Evolutionary conservation across 345 rosid genomes (phyloP).

Genomic region (Fremontodendron californicum): DNA sequence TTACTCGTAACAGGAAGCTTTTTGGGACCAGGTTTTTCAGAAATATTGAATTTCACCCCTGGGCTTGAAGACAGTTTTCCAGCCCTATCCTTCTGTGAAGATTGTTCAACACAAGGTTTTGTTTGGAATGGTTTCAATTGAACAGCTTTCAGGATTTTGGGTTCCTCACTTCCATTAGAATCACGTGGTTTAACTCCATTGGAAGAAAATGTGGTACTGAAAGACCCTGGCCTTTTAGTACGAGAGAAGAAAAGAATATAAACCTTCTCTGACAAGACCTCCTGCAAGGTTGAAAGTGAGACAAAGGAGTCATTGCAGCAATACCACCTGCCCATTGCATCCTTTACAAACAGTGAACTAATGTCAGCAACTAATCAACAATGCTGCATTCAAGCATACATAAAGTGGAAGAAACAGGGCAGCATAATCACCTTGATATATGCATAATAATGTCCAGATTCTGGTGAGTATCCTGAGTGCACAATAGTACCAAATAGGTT

Average conservation of each 20-base stretch:
- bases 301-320: slow-evolving; percentile 87
- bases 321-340: slow-evolving; percentile 86
- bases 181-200: slow-evolving; percentile 54
- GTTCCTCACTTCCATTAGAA: slow-evolving; percentile 49
- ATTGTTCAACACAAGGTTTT: slow-evolving; percentile 37
- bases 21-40: slow-evolving; percentile 51
- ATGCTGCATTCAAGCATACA: slow-evolving; percentile 2
- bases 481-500: slow-evolving; percentile 95
- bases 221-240: slow-evolving; percentile 51
- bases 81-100: slow-evolving; percentile 41
- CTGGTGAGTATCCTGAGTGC: slow-evolving; percentile 84
- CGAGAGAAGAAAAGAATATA: slow-evolving; percentile 93
- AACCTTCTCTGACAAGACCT: slow-evolving; percentile 89
- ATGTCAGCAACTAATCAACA: slow-evolving; percentile 18
- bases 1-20: slow-evolving; percentile 38
- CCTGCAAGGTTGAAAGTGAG: slow-evolving; percentile 67
- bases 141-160: slow-evolving; percentile 33
- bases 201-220: slow-evolving; percentile 30
- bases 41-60: slow-evolving; percentile 50
- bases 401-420: not conserved
- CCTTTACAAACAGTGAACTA: slow-evolving; percentile 41
- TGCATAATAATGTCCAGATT: slow-evolving; percentile 97
- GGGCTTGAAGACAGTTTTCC: slow-evolving; percentile 53
- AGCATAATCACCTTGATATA: slow-evolving; percentile 69
- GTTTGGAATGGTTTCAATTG: slow-evolving; percentile 32